Base-by-base conservation (phyloP, 805 yeast genomes). In the Kluyveromyces aestuarii region DNA sequence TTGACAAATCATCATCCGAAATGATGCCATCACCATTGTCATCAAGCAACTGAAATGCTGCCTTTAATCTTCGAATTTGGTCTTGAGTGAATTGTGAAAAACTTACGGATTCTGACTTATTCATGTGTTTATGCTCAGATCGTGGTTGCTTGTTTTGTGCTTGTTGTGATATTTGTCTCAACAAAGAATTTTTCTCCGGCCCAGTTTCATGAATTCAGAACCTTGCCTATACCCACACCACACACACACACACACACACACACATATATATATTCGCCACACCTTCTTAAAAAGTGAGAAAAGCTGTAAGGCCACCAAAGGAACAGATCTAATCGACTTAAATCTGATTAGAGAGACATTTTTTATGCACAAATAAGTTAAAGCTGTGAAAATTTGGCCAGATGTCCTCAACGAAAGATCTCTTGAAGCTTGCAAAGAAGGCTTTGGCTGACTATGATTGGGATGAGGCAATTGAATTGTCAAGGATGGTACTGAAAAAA, bases 1-100 rank as follows among this genome's bases (percentile, higher is more conserved):
- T 71, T 37, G 67, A 69, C 47, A 90, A 58, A 63, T 86, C 93
- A 1, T 70, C 62, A 30, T 64, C 59, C 1, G 83, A 69, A 40
- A 86, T 79, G 5, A 64, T 60, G 1, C 88, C 87, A 58, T 89
- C 95, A 25, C 83, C 80, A 52, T 90, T 91, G 37, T 84, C 84
- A 60, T 90, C 96, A 8, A 90, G 78, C 55, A 87, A 64, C 27
- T 86, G 80, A 63, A 89, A 90, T 1, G 93, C 81, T 55, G 86
- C 84, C 49, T 86, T 74, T 48, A 85, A 71, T 53, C 77, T 82
- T 14, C 78, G 70, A 25, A 87, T 79, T 58, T 86, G 87, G 35
- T 74, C 80, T 47, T 78, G 75, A 6, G 82, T 73, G 17, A 87
- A 74, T 51, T 70, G 71, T 42, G 67, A 64, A 52, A 69, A 64